These are phyloP conservation scores for Urochloa ruziziensis DNA, from an alignment of 176 grass and related monocot genomes.

Conservation along the genomic window DNA sequence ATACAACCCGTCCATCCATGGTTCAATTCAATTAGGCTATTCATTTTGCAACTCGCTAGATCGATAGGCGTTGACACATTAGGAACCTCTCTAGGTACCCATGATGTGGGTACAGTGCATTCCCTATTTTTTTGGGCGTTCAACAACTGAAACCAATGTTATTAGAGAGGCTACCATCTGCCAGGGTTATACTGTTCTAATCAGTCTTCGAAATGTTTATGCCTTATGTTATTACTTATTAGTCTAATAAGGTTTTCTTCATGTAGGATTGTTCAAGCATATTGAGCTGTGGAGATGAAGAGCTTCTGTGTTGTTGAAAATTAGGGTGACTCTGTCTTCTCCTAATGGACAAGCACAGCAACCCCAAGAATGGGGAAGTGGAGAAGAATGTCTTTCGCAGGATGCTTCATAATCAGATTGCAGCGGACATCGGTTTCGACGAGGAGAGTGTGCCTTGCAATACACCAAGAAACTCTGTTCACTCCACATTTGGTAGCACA, in stretches of 20 bases:
- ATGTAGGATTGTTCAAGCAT: conserved; percentile 25
- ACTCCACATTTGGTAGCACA: conserved; percentile 14
- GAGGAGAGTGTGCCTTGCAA: conserved; percentile 66
- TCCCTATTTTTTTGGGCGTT: background rate
- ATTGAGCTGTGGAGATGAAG: conserved; percentile 23
- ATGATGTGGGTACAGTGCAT: background rate
- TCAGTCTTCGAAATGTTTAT: background rate
- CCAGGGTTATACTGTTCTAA: background rate
- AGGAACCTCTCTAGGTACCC: background rate
- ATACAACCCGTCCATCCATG: background rate
- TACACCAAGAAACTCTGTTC: conserved; percentile 39
- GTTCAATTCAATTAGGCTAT: background rate
- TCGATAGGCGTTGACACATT: background rate
- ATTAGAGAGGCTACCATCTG: background rate
- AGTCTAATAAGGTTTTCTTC: background rate
- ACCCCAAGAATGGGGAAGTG: conserved; percentile 34
- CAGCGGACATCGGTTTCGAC: conserved; percentile 22
- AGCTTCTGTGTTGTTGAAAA: background rate
- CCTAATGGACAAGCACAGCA: conserved; percentile 55
- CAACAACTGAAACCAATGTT: background rate
- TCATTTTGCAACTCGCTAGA: background rate
- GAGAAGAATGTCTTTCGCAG: conserved; percentile 38
- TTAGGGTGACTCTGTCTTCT: conserved; percentile 6
- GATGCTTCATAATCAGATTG: conserved; percentile 46
- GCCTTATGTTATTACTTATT: background rate